Evolutionary conservation across 1,284 basidiomycete genomes (phyloP).

Genomic region (Ganoderma sinense): DNA sequence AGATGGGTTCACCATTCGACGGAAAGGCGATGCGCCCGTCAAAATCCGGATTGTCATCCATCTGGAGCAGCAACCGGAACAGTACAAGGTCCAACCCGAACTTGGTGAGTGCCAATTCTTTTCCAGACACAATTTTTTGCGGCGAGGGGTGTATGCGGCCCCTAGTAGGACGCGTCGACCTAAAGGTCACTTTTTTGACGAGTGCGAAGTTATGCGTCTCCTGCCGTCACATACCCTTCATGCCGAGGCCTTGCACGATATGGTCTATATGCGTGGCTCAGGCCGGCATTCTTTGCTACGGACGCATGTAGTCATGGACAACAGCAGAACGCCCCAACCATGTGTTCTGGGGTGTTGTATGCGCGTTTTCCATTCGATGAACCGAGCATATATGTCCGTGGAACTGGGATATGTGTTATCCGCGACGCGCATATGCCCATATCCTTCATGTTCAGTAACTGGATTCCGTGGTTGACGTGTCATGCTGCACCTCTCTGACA

Average conservation of each 20-base stretch:
- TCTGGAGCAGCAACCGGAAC: slow-evolving; percentile 87
- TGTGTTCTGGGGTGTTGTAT: not conserved
- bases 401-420: not conserved
- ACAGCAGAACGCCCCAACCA: not conserved
- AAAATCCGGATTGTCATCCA: slow-evolving; percentile 85
- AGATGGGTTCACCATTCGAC: slow-evolving; percentile 90
- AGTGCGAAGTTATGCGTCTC: not conserved
- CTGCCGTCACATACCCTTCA: not conserved
- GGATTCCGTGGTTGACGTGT: too few relatives aligned
- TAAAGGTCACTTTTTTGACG: not conserved
- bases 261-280: not conserved
- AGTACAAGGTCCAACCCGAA: slow-evolving; percentile 84
- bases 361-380: not conserved
- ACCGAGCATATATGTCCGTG: not conserved
- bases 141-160: not conserved
- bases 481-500: not conserved
- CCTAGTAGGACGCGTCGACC: not conserved
- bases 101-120: slow-evolving; percentile 56
- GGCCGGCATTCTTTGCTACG: not conserved
- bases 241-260: not conserved
- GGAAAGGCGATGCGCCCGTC: slow-evolving; percentile 83
- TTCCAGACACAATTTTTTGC: not conserved
- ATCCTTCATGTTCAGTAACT: not conserved
- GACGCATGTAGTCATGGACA: not conserved
- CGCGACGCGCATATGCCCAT: not conserved